Conservation (phyloP, 495 filamentous ascomycete species). For the Endocarpon pusillum region DNA sequence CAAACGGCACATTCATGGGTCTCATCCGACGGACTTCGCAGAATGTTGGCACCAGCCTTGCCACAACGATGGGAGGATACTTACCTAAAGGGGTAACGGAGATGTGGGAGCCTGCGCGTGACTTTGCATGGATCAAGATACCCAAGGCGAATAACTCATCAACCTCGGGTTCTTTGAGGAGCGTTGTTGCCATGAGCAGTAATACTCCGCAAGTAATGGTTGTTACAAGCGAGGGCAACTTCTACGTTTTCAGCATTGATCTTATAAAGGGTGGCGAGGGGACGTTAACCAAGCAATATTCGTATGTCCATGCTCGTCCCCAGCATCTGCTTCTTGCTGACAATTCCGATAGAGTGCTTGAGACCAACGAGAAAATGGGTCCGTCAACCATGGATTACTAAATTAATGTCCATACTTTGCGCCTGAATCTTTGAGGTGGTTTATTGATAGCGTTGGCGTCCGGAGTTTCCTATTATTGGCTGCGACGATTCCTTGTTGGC, state of each 20-base stretch:
- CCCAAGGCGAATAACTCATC: constrained; percentile 39
- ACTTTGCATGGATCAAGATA: constrained; percentile 91
- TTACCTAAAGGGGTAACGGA: constrained; percentile 82
- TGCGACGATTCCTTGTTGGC: too few relatives aligned
- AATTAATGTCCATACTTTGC: too few relatives aligned
- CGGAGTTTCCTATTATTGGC: too few relatives aligned
- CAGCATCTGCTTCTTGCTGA: background rate
- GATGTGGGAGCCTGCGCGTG: constrained; percentile 90
- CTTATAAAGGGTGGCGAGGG: constrained; percentile 94
- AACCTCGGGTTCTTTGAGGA: constrained; percentile 35
- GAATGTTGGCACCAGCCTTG: constrained; percentile 78
- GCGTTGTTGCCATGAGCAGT: constrained; percentile 89
- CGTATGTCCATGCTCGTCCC: constrained; percentile 32
- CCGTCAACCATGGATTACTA: constrained; percentile 30
- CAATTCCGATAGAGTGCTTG: constrained; percentile 25
- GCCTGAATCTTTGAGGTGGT: too few relatives aligned
- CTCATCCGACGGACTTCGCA: constrained; percentile 96
- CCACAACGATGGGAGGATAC: constrained; percentile 76
- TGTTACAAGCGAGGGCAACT: constrained; percentile 85
- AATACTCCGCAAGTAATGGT: constrained; percentile 93
- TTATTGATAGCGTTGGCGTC: too few relatives aligned
- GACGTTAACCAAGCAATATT: constrained; percentile 73
- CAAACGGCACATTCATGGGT: constrained; percentile 57
- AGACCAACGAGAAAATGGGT: constrained; percentile 35
- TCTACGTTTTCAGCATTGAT: constrained; percentile 89